These are phyloP conservation scores for Neonothopanus nambi DNA, from an alignment of 1,284 basidiomycete species.

Conservation along the genomic window DNA sequence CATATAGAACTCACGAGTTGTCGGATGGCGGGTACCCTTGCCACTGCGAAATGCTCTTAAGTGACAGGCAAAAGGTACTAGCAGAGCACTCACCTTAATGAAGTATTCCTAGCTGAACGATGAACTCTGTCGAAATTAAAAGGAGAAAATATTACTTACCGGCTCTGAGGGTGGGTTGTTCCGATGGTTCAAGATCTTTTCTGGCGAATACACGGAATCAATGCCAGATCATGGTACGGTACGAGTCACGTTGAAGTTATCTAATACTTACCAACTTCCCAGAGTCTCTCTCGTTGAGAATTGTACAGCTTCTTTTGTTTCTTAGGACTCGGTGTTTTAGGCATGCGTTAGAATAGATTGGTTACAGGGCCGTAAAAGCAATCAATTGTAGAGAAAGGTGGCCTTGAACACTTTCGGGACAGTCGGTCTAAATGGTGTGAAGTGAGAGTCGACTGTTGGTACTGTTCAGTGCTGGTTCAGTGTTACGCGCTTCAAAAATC, in stretches of 20 bases:
- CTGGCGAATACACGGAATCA: background rate
- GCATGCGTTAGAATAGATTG: too few relatives aligned
- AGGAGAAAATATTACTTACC: background rate
- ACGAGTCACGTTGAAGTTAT: too few relatives aligned
- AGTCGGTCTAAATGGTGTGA: too few relatives aligned
- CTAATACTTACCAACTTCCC: conserved; percentile 1
- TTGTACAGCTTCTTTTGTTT: background rate
- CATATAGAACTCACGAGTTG: background rate
- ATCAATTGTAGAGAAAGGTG: too few relatives aligned
- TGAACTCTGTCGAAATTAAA: background rate
- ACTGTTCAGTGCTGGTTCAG: too few relatives aligned
- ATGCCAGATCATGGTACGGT: background rate
- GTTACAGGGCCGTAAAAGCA: too few relatives aligned
- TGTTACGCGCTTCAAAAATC: too few relatives aligned
- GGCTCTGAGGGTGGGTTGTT: background rate
- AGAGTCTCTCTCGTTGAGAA: background rate
- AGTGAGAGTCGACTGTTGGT: too few relatives aligned
- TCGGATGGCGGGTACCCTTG: background rate
- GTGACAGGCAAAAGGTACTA: background rate
- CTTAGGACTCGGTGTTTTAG: background rate
- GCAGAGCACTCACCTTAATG: conserved; percentile 4
- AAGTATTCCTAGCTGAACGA: background rate
- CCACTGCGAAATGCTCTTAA: conserved; percentile 1
- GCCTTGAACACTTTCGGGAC: too few relatives aligned
- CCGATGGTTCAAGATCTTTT: background rate